Evolutionary conservation across 495 filamentous ascomycete genomes (phyloP), one percentile per base, ranked within the genome.

Genomic region (Terfezia boudieri): DNA sequence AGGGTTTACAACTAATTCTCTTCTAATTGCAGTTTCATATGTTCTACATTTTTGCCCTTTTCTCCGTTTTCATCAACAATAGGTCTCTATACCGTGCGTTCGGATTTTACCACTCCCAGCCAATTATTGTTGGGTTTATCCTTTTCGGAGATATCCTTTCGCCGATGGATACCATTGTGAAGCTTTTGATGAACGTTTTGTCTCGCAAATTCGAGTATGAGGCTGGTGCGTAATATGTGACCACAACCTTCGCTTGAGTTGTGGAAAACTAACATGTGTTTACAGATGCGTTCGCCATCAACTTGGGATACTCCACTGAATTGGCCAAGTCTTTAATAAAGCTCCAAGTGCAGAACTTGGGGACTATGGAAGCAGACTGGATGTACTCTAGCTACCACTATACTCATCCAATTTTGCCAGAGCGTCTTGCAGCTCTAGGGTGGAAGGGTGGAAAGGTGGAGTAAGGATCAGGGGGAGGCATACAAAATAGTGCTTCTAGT

Each of bases 361-460:
- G 85, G 70, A 92, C 84, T 55, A 95, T 96, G 89, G 92, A 98
- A 67, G 90, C 90, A 43, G 92, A 98, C 67, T 92, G 82, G 83
- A 75, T 94, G 71, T 98, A 94, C 67, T 87, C 92, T 26, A 88
- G 81, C 71, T 98, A 96, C 71, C 84, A 96, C 71, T 94, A 88
- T 75, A 94, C 87, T 8, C 90, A 98, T 69, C 90, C 90, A 1
- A 96, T 96, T 59, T 75, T 98, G 54, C 81, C 87, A 8, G 92
- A 98, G 74, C 77, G 90, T 58, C 71, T 98, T 59, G 84, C 81
- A 70, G 90, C 89, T 0, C 72, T 98, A 36, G 80, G 83, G 57
- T 96, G 87, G 87, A 77, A 75, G 62, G 41, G 41, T 2, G 41
- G 7, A 12, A 46, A 46, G 41, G 41, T 46, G 12, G 41, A 46